A percentile compares a stretch with the other conserved stretches of the same genome.
Evolutionary conservation across 179 eudicot species (phyloP).

Genomic region (Silene coronaria): DNA sequence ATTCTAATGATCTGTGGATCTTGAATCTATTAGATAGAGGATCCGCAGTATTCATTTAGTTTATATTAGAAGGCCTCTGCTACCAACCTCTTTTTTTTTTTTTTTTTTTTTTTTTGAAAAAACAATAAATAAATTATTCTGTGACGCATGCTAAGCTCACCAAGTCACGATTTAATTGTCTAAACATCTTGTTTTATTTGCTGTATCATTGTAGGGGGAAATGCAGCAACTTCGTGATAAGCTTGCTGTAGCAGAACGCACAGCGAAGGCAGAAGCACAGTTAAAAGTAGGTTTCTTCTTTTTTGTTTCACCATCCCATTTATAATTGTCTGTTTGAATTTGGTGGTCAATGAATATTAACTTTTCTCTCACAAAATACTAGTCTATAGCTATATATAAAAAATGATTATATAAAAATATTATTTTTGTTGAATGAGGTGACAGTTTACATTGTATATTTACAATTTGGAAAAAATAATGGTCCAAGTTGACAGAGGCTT

Average conservation of each 20-base stretch:
- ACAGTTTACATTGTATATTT: too few relatives aligned
- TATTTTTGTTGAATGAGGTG: not conserved
- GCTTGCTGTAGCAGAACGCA: constrained; percentile 63
- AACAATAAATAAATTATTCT: too few relatives aligned
- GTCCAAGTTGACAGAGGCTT: not conserved
- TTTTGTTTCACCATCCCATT: not conserved
- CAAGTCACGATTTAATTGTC: not conserved
- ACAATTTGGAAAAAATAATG: not conserved
- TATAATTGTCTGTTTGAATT: not conserved
- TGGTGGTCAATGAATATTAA: not conserved
- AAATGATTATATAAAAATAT: too few relatives aligned
- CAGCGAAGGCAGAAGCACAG: constrained; percentile 87
- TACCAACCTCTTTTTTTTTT: not conserved
- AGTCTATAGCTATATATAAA: not conserved
- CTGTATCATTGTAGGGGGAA: constrained; percentile 44
- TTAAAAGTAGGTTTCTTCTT: constrained; percentile 48
- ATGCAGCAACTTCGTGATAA: constrained; percentile 94
- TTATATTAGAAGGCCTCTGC: too few relatives aligned
- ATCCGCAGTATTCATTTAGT: not conserved
- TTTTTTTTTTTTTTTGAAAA: too few relatives aligned
- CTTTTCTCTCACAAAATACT: not conserved
- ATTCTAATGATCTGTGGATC: not conserved
- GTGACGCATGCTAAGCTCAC: not conserved
- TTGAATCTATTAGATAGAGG: not conserved
- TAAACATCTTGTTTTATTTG: not conserved